Conservation (phyloP, 805 yeast species). For the Diddensiella santjacobensis region DNA sequence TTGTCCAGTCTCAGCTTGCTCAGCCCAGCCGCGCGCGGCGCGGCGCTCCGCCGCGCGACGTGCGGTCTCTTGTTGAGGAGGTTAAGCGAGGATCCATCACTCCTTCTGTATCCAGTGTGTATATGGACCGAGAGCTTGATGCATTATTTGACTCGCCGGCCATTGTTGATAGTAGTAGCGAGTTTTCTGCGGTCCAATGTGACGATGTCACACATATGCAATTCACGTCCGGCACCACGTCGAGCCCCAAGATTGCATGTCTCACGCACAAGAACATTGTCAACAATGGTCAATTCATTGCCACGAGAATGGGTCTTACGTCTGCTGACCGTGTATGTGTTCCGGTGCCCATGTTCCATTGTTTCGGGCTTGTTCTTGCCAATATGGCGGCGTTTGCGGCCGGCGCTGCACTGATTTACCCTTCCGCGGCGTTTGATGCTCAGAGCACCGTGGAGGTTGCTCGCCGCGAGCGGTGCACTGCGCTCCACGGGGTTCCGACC, state of each 20-base stretch:
- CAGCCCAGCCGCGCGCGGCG: no score
- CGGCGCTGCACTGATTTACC: conserved; percentile 28
- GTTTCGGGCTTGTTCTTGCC: conserved; percentile 32
- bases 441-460: conserved; percentile 23
- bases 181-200: neutral
- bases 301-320: conserved; percentile 26
- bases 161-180: neutral
- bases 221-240: conserved; percentile 34
- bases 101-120: neutral
- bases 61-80: conserved; percentile 7
- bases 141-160: neutral
- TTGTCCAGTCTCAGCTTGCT: conserved; percentile 22
- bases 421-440: conserved; percentile 29
- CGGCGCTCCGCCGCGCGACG: conserved; percentile 22
- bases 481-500: conserved; percentile 32
- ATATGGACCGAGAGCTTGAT: neutral
- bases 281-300: conserved; percentile 30
- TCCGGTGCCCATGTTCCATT: conserved; percentile 34
- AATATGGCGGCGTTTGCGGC: conserved; percentile 26
- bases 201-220: conserved; percentile 30
- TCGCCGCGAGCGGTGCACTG: conserved; percentile 26
- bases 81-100: neutral
- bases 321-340: conserved; percentile 25
- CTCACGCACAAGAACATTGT: conserved; percentile 28
- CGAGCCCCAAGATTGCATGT: conserved; percentile 29